Evolutionary conservation across 345 rosid genomes (phyloP).

Genomic region (Pseudoturritis turrita): DNA sequence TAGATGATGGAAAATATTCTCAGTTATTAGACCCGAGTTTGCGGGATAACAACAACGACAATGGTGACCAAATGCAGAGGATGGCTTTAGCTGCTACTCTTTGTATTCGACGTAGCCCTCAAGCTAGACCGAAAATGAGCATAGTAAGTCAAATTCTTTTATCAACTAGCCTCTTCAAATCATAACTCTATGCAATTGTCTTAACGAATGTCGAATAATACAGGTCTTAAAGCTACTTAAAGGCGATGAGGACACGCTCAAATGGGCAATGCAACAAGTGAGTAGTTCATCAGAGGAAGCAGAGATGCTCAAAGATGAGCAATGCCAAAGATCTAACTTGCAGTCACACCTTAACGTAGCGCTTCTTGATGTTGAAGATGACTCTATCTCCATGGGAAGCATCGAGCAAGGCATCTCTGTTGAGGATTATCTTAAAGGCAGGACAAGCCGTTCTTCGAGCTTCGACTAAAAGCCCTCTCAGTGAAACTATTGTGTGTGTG

Average conservation of each 20-base stretch:
- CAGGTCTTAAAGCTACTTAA: conserved; percentile 76
- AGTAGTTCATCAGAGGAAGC: conserved; percentile 36
- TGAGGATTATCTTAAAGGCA: conserved; percentile 84
- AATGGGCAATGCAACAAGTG: conserved; percentile 65
- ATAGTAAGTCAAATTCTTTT: conserved; percentile 36
- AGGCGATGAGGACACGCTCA: conserved; percentile 52
- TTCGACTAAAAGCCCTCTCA: conserved; percentile 45
- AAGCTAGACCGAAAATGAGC: conserved; percentile 73
- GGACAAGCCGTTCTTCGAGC: conserved; percentile 93
- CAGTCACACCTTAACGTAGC: conserved; percentile 87
- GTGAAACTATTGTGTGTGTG: conserved; percentile 3
- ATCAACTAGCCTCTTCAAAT: background rate
- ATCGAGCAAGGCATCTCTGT: conserved; percentile 57
- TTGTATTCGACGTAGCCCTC: conserved; percentile 67
- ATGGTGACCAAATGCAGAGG: conserved; percentile 52
- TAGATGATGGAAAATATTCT: conserved; percentile 52
- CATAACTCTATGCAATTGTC: background rate
- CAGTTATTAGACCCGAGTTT: conserved; percentile 62
- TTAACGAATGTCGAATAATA: background rate
- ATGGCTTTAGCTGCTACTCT: conserved; percentile 87
- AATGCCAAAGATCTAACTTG: conserved; percentile 47
- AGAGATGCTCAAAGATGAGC: conserved; percentile 48
- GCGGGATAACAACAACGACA: conserved; percentile 21
- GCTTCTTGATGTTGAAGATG: conserved; percentile 61
- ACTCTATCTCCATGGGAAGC: conserved; percentile 67